Evolutionary conservation across 2,329 filamentous ascomycete species (phyloP), one percentile per base, ranked within the genome.

Genomic region (Zymoseptoria ardabiliae): DNA sequence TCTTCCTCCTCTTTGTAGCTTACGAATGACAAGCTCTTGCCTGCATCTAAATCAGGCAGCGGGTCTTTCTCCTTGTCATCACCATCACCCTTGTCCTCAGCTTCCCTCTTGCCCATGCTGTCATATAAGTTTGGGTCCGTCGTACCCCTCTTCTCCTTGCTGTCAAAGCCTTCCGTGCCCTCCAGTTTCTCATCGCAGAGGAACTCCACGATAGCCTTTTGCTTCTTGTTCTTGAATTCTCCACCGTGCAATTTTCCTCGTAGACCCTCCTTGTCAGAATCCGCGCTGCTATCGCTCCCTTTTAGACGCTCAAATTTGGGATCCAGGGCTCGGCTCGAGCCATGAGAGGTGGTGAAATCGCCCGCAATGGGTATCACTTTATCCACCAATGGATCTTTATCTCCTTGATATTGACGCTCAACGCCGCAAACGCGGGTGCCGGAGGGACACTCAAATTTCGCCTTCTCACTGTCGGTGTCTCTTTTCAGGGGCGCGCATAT

Each of bases 171-270:
- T 60, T 96, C 92, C 6, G 87, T 81, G 0, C 92, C 92, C 8
- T 85, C 86, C 65, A 83, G 81, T 1, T 87, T 80, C 28, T 76
- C 78, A 70, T 96, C 88, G 75, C 94, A 99, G 20, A 92, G 72
- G 67, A 97, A 91, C 69, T 96, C 89, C 57, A 97, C 83, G 9
- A 96, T 82, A 3, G 91, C 90, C 69, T 85, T 86, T 73, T 95
- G 89, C 61, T 80, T 78, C 54, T 80, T 77, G 56, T 81, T 79
- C n/a, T 76, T 71, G 53, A 81, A 80, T 53, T 77, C 74, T 11
- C 81, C 82, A 7, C 85, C 87, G 54, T 83, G 78, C 54, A 96
- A 73, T 61, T 87, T 84, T 1, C 94, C 73, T 17, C 85, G 81
- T 10, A 96, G 69, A 1, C 93, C 92, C 66, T 94, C 85, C 62